Conservation (phyloP, 257 asterid species). For the Petunia axillaris region DNA sequence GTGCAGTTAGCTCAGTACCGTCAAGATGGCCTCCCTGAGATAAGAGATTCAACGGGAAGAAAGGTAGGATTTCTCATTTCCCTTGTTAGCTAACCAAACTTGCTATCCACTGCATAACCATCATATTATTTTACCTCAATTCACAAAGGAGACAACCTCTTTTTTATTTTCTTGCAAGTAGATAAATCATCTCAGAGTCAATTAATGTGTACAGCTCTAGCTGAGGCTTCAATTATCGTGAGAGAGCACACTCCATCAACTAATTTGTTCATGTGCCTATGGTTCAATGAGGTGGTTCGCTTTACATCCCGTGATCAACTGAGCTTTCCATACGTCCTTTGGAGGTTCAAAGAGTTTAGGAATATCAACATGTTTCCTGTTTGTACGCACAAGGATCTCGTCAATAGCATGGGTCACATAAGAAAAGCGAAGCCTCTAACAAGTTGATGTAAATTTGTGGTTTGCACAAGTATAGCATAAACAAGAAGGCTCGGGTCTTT, state of each 20-base stretch:
- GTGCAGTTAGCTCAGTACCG: constrained; percentile 84
- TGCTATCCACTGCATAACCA: constrained; percentile 10
- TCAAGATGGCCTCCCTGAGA: constrained; percentile 90
- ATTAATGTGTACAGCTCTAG: constrained; percentile 70
- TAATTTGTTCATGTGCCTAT: constrained; percentile 80
- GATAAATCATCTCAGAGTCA: constrained; percentile 5
- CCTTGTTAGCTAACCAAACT: neutral
- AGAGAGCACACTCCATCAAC: constrained; percentile 80
- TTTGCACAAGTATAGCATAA: neutral
- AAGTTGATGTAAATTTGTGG: constrained; percentile 33
- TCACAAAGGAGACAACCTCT: neutral
- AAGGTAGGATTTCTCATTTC: constrained; percentile 56
- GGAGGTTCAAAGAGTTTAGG: constrained; percentile 73
- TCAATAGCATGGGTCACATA: constrained; percentile 95
- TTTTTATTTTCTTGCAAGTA: neutral
- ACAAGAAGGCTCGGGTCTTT: neutral
- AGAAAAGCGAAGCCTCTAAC: constrained; percentile 92
- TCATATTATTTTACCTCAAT: neutral
- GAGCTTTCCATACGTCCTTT: constrained; percentile 89
- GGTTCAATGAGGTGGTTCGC: constrained; percentile 98
- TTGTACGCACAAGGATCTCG: constrained; percentile 94
- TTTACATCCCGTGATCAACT: constrained; percentile 97
- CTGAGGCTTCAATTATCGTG: constrained; percentile 97
- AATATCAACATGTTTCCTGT: constrained; percentile 85
- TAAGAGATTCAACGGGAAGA: constrained; percentile 89